phyloP scores from a whole-genome alignment of 768 basidiomycete species.

The Pisolithus sp. region DNA sequence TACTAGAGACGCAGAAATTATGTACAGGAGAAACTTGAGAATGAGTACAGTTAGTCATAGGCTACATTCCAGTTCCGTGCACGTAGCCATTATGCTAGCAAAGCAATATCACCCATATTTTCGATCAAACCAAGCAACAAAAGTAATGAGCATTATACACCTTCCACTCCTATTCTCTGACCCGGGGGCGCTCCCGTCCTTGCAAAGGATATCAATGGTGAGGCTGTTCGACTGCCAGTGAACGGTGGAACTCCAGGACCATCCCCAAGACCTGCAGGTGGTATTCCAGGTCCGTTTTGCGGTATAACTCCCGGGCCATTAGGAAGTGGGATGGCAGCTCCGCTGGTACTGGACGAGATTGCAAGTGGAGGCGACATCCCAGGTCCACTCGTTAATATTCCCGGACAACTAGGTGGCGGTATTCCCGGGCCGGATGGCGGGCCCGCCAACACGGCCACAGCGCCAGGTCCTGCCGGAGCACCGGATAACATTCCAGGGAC shows the following conservation, averaged over 20 bases:
- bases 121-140: not conserved
- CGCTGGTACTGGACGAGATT: not conserved
- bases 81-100: not conserved
- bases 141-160: constrained; percentile 3
- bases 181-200: constrained; percentile 7
- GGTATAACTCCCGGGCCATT: not conserved
- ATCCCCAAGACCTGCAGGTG: not conserved
- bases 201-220: constrained; percentile 15
- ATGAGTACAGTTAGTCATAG: not conserved
- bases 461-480: not conserved
- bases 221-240: constrained; percentile 12
- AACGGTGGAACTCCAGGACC: constrained; percentile 4
- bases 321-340: constrained; percentile 22
- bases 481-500: constrained; percentile 20
- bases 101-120: not conserved
- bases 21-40: not conserved
- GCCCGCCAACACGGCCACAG: not conserved
- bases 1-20: not conserved
- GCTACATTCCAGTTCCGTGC: not conserved
- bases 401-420: not conserved
- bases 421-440: not conserved
- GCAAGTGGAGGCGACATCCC: not conserved
- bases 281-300: not conserved
- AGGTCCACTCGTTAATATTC: constrained; percentile 6
- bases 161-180: constrained; percentile 19